Evolutionary conservation across 495 filamentous ascomycete genomes (phyloP).

Genomic region (Penicillium bovifimosum): DNA sequence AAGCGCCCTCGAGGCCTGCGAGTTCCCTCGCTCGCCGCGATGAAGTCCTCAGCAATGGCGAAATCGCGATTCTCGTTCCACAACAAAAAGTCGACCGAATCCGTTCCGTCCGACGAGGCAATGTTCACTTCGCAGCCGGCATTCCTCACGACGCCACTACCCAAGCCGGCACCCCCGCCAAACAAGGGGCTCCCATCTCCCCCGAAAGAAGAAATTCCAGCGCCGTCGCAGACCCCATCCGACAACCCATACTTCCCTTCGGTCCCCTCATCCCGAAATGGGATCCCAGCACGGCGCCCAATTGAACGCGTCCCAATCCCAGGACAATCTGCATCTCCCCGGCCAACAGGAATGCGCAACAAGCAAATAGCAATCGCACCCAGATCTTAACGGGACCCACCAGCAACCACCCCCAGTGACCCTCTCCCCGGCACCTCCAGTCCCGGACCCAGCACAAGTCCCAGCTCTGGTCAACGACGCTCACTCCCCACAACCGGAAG

Average conservation of each 20-base stretch:
- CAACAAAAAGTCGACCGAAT: constrained; percentile 19
- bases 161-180: constrained; percentile 18
- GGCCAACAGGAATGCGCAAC: constrained; percentile 2
- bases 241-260: constrained; percentile 8
- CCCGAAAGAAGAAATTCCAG: constrained; percentile 16
- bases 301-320: constrained; percentile 4
- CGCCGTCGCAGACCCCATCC: constrained; percentile 8
- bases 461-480: constrained; percentile 9
- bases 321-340: neutral
- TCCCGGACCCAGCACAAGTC: neutral
- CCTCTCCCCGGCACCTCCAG: neutral
- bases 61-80: constrained; percentile 22
- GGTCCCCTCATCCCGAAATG: neutral
- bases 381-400: neutral
- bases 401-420: neutral
- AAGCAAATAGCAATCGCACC: constrained; percentile 1
- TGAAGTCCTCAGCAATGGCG: constrained; percentile 21
- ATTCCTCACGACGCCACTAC: constrained; percentile 12
- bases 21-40: constrained; percentile 33
- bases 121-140: neutral
- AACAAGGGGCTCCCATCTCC: constrained; percentile 32
- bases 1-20: constrained; percentile 38
- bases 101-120: constrained; percentile 4
- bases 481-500: constrained; percentile 26
- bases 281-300: constrained; percentile 2